phyloP scores from a whole-genome alignment of 495 filamentous ascomycete species.

The Clohesyomyces aquaticus region DNA sequence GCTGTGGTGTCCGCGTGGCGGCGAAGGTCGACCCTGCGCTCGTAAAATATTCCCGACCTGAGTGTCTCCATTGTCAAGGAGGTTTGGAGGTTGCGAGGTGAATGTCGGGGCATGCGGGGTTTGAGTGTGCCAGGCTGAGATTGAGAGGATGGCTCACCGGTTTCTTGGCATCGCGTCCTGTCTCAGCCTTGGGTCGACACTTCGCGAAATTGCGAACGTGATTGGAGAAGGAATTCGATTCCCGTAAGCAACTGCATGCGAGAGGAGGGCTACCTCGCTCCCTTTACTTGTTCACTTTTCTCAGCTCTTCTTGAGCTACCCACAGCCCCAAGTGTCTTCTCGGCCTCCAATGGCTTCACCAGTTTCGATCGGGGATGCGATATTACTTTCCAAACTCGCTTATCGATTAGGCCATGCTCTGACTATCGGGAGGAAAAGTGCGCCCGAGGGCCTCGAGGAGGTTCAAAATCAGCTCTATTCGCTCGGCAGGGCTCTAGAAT shows the following conservation, averaged over 20 bases:
- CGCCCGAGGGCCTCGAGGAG: slow-evolving; percentile 21
- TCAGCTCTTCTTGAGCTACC: neutral
- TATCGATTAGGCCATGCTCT: slow-evolving; percentile 11
- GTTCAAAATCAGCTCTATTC: slow-evolving; percentile 16
- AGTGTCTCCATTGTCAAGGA: too few species aligned
- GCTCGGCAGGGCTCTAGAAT: slow-evolving; percentile 12
- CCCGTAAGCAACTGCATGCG: too few species aligned
- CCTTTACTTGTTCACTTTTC: neutral
- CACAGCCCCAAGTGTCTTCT: neutral
- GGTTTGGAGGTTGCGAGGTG: too few species aligned
- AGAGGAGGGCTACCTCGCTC: neutral
- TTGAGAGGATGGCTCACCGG: too few species aligned
- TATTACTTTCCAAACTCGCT: slow-evolving; percentile 11
- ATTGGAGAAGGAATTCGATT: too few species aligned
- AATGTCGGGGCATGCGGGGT: too few species aligned
- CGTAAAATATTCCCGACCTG: too few species aligned
- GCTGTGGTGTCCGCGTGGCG: neutral
- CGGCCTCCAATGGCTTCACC: slow-evolving; percentile 11
- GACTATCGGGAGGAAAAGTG: slow-evolving; percentile 9
- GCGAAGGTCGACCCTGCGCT: neutral
- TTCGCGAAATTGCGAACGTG: too few species aligned
- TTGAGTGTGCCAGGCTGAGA: too few species aligned
- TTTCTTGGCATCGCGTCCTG: too few species aligned
- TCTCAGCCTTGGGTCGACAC: too few species aligned
- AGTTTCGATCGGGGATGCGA: slow-evolving; percentile 15